Evolutionary conservation across 768 basidiomycete genomes (phyloP), one percentile per base, ranked within the genome.

Genomic region (Boletus patriciae): DNA sequence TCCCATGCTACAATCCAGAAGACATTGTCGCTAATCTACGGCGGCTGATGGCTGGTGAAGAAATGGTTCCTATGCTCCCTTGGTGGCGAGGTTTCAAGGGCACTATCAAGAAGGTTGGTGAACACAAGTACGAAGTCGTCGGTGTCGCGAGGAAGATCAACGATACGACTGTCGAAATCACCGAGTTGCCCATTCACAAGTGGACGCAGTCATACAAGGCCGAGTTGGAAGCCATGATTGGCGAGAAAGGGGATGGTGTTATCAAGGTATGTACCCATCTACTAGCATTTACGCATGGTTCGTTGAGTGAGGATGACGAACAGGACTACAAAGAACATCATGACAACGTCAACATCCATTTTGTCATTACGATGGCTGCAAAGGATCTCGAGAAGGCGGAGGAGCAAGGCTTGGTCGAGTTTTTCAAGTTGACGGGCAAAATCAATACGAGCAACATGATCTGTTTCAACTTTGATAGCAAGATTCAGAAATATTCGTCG

Each of bases 21-120:
- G 96, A 98, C 53, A 89, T 99, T 53, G 90, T 98, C 15, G 80
- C 78, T 21, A 98, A 98, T 70, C 74, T 99, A 34, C 86, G 90
- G 15, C 80, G 90, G 7, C 75, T 94, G 61, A 95, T 98, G 91
- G 79, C 80, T 3, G 88, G 83, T 41, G 90, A 97, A 74, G 91
- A 92, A 60, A 68, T 87, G 61, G 83, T 86, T 15, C 81, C 86
- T 0, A 98, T 99, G 92, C 77, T 82, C 12, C 97, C 97, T 3
- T 99, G 97, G 97, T 98, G 92, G 90, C 86, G 94, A 50, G 95
- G 96, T 29, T 98, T 95, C 76, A 85, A 87, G 66, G 95, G 95
- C 40, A 80, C 87, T 37, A 89, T 98, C 74, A 92, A 85, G 74
- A 82, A 83, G 59, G 80, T 83, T 34, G 82, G 81, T 34, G 94